phyloP scores from a whole-genome alignment of 768 basidiomycete genomes.

The Tulasnella sp. region DNA sequence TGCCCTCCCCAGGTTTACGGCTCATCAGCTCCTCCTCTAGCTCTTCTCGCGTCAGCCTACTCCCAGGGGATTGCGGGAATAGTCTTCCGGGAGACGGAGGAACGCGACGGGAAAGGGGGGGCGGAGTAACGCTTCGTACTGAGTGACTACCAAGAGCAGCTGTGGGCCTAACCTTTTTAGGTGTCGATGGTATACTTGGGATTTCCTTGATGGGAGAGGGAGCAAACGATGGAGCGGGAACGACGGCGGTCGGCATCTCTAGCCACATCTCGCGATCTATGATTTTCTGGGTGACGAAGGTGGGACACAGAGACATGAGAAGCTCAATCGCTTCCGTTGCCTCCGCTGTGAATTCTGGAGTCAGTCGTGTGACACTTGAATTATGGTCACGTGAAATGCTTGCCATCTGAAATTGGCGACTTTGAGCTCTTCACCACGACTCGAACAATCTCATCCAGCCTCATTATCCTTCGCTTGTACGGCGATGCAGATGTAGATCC shows the following conservation, averaged over 20 bases:
- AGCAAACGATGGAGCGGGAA: background rate
- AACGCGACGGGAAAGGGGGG: background rate
- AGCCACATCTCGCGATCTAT: slow-evolving; percentile 15
- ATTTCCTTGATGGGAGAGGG: background rate
- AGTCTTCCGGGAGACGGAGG: slow-evolving; percentile 7
- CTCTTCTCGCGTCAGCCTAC: slow-evolving; percentile 5
- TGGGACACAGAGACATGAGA: slow-evolving; percentile 12
- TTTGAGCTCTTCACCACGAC: slow-evolving; percentile 17
- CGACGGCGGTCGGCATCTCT: slow-evolving; percentile 14
- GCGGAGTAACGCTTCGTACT: background rate
- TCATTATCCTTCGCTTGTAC: slow-evolving; percentile 12
- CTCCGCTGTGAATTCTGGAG: slow-evolving; percentile 7
- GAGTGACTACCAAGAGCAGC: background rate
- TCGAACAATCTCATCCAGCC: slow-evolving; percentile 12
- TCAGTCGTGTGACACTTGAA: background rate
- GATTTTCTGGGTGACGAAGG: slow-evolving; percentile 5
- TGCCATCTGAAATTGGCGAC: slow-evolving; percentile 15
- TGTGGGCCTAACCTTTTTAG: background rate
- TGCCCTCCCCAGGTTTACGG: slow-evolving; percentile 4
- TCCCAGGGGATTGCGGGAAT: slow-evolving; percentile 3
- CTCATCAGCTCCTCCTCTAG: slow-evolving; percentile 15
- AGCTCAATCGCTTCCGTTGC: slow-evolving; percentile 11
- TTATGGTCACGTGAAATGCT: background rate
- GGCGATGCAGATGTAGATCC: background rate
- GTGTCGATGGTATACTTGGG: background rate